phyloP scores from a whole-genome alignment of 2,329 filamentous ascomycete genomes.

The Fusarium sp. region DNA sequence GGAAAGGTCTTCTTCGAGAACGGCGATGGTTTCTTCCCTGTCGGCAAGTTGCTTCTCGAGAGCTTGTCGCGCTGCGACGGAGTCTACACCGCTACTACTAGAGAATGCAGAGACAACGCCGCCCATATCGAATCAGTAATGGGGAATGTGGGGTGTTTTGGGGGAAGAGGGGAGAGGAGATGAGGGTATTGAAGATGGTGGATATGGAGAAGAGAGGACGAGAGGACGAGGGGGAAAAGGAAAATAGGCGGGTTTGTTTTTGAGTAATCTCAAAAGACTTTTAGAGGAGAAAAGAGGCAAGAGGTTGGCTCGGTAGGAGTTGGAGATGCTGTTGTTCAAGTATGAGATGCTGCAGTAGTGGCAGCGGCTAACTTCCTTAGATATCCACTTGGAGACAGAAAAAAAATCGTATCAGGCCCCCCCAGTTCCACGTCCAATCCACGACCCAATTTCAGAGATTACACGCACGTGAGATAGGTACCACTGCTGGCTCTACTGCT shows the following conservation, averaged over 20 bases:
- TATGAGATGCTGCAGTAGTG: slow-evolving; percentile 34
- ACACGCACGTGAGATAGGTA: background rate
- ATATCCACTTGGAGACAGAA: slow-evolving; percentile 14
- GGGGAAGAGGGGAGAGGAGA: background rate
- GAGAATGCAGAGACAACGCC: slow-evolving; percentile 57
- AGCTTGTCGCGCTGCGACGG: slow-evolving; percentile 50
- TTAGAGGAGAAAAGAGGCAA: slow-evolving; percentile 17
- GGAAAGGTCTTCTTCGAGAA: slow-evolving; percentile 51
- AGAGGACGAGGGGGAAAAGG: background rate
- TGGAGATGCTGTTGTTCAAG: slow-evolving; percentile 37
- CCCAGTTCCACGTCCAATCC: slow-evolving; percentile 7
- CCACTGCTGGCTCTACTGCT: background rate
- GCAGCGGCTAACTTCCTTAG: slow-evolving; percentile 26
- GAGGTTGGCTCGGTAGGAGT: slow-evolving; percentile 32
- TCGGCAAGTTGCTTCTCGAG: slow-evolving; percentile 57
- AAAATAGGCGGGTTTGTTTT: slow-evolving; percentile 21
- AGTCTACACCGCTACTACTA: slow-evolving; percentile 50
- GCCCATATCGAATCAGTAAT: slow-evolving; percentile 53
- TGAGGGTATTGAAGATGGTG: slow-evolving; percentile 21
- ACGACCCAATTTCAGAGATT: background rate
- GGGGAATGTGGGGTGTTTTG: slow-evolving; percentile 31
- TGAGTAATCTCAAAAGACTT: slow-evolving; percentile 26
- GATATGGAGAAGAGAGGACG: slow-evolving; percentile 20
- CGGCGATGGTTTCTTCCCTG: slow-evolving; percentile 53
- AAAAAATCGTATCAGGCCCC: slow-evolving; percentile 43